Evolutionary conservation across 805 yeast genomes (phyloP), one percentile per base, ranked within the genome.

Genomic region (Metschnikowia lochheadii): DNA sequence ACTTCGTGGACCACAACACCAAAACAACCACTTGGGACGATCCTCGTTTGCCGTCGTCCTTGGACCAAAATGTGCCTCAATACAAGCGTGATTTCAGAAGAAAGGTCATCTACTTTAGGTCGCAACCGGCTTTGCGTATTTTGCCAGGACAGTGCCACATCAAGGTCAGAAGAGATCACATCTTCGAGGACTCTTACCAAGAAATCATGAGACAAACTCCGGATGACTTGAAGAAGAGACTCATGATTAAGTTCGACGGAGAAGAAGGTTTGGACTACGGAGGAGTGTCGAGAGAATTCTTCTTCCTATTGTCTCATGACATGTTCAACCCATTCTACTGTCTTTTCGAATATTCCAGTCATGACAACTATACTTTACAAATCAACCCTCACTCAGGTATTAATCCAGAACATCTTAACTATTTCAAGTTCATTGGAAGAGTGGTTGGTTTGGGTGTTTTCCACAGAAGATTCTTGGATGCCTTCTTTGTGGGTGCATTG

Each of bases 21-120:
- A 94, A 94, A 74, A 94, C 99, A 0, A 94, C 99, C 0, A 94
- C 99, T 1, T 94, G 99, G 99, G 99, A 94, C 71, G 99, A 94
- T 67, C 99, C 99, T 56, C 84, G 99, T 66, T 79, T 94, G 66
- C 99, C 99, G 47, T 89, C 97, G 5, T 88, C 96, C 7, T 76
- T 94, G 61, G 99, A 94, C 69, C 98, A 94, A 73, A 92, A 92
- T 61, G 99, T 94, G 61, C 99, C 99, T 20, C 98, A 94, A 73
- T 94, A 94, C 71, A 94, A 94, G 80, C 92, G 99, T 76, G 99
- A 94, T 70, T 94, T 94, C 74, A 82, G 99, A 73, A 84, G 99
- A 73, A 94, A 94, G 75, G 89, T 94, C 52, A 92, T 94, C 56
- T 94, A 94, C 71, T 94, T 94, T 82, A 82, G 99, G 70, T 90